A percentile compares a stretch with the other conserved stretches of the same genome.
Evolutionary conservation across 306 rosid genomes (phyloP).

Genomic region (Ziziphus jujuba): DNA sequence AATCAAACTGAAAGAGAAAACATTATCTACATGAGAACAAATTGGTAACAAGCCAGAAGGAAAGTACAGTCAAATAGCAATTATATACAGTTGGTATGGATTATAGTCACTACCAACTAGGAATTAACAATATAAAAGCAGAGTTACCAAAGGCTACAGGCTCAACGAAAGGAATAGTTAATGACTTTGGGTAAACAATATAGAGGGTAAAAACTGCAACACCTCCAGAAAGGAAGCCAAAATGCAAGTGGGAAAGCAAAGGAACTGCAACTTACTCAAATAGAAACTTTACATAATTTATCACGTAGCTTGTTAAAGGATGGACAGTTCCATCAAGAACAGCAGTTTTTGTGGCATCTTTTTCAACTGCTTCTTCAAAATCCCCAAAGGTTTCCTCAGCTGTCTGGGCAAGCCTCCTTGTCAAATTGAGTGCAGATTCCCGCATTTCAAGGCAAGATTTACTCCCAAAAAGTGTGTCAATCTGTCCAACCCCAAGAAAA

Average conservation of each 20-base stretch:
- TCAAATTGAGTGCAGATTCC: constrained; percentile 71
- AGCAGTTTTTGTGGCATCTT: constrained; percentile 91
- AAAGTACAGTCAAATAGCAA: neutral
- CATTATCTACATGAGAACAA: neutral
- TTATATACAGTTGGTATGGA: no score
- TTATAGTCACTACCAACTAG: no score
- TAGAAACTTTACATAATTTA: constrained; percentile 84
- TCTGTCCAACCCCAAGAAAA: constrained; percentile 26
- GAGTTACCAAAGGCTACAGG: neutral
- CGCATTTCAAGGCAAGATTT: constrained; percentile 78
- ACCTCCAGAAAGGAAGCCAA: constrained; percentile 3
- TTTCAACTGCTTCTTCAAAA: constrained; percentile 98
- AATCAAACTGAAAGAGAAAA: neutral
- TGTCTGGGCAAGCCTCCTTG: constrained; percentile 86
- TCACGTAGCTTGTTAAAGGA: constrained; percentile 96
- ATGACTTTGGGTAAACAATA: neutral
- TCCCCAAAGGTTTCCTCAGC: constrained; percentile 95
- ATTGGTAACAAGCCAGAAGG: neutral
- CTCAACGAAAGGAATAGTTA: neutral
- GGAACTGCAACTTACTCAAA: constrained; percentile 68
- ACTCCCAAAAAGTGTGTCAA: constrained; percentile 65
- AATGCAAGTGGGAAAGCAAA: constrained; percentile 3
- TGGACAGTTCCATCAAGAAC: constrained; percentile 97
- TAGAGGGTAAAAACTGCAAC: neutral
- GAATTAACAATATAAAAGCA: no score